Evolutionary conservation across 2,329 filamentous ascomycete species (phyloP), one percentile per base, ranked within the genome.

Genomic region (Colletotrichum viniferum): DNA sequence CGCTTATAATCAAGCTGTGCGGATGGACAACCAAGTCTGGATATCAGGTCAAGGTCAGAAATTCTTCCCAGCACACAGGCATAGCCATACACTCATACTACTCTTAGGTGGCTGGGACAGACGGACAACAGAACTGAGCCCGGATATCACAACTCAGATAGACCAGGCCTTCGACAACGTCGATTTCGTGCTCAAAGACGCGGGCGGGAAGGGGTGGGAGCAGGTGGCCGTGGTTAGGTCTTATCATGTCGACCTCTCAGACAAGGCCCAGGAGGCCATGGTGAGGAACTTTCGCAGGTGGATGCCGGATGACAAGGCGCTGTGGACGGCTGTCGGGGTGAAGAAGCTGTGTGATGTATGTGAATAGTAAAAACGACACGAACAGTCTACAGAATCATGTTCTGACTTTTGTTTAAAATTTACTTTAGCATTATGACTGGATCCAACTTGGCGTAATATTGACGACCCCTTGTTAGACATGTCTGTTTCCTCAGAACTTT

Each of bases 41-140:
- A 30, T 34, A 30, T 61, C 56, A 30, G 28, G 9, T 2, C 56
- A 61, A n/a, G 28, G 18, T 30, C 7, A 60, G 56, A 16, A 12
- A 16, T 2, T 3, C 14, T 60, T 12, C 14, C 14, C 16, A 10
- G 26, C 8, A 32, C 12, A 60, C 6, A 1, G 13, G 4, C 9
- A 18, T 10, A 3, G 9, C 6, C 16, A 32, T 4, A 6, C 2
- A 2, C 4, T n/a, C 9, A 28, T 3, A 2, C 3, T 1, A 28
- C 7, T 4, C 26, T 32, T n/a, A 60, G 56, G 56, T 4, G 56
- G 56, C 16, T 60, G 56, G 56, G 26, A 60, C 6, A 26, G 26
- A 28, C 26, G n/a, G 26, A 26, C 26, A 26, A 26, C 26, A 26
- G 26, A 26, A 26, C 26, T 26, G 5, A 26, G 26, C 26, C 26